These are phyloP conservation scores for Cinnamomum micranthum DNA, from an alignment of 164 flowering plant species.

Conservation along the genomic window DNA sequence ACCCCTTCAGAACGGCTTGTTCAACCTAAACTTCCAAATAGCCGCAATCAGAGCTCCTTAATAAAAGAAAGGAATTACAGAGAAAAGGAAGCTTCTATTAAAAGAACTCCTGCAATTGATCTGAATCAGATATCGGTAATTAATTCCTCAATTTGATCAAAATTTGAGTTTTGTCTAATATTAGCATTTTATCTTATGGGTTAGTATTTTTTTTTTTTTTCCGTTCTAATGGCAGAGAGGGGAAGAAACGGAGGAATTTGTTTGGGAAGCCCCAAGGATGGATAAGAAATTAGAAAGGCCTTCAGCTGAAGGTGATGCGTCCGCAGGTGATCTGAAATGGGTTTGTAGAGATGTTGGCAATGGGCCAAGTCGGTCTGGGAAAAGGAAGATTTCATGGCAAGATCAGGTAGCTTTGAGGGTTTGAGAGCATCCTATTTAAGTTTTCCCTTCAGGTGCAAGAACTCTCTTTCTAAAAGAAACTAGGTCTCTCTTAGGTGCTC, in stretches of 20 bases:
- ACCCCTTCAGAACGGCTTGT: conserved; percentile 9
- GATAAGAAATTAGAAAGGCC: conserved; percentile 37
- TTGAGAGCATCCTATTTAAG: conserved; percentile 15
- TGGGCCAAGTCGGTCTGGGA: conserved; percentile 41
- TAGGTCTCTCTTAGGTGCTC: not conserved
- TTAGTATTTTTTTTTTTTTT: too few relatives aligned
- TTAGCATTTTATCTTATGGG: too few relatives aligned
- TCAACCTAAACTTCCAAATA: conserved; percentile 14
- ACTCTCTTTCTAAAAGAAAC: not conserved
- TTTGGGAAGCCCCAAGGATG: conserved; percentile 21
- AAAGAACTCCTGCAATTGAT: conserved; percentile 37
- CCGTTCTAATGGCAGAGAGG: conserved; percentile 32
- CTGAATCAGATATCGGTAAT: conserved; percentile 54
- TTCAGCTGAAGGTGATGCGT: conserved; percentile 35
- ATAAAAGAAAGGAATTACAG: conserved; percentile 9
- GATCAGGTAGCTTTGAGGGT: conserved; percentile 86
- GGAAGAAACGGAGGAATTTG: conserved; percentile 37
- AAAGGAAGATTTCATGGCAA: conserved; percentile 90
- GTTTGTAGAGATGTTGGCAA: conserved; percentile 53
- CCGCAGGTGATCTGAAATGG: conserved; percentile 42
- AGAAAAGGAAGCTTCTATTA: conserved; percentile 16
- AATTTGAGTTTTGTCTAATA: too few relatives aligned
- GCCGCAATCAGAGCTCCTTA: not conserved
- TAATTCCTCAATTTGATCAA: not conserved
- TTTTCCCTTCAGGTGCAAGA: not conserved